These are phyloP conservation scores for Coniochaeta ligniaria DNA, from an alignment of 2,329 filamentous ascomycete genomes.

Conservation along the genomic window DNA sequence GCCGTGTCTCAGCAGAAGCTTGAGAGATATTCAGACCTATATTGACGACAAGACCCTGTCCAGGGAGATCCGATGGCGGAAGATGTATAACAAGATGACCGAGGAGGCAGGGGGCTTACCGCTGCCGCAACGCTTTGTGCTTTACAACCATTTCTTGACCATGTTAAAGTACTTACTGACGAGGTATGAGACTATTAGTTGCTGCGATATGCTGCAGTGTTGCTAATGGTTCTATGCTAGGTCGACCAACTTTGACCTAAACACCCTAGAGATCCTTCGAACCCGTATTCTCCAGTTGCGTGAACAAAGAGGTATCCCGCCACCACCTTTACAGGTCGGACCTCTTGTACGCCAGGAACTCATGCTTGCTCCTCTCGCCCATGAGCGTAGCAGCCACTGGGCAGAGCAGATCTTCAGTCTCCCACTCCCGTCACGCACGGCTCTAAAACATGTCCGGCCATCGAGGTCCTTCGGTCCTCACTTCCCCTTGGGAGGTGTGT, in stretches of 20 bases:
- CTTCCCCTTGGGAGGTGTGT: constrained; percentile 32
- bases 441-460: constrained; percentile 33
- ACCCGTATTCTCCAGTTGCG: constrained; percentile 43
- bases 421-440: constrained; percentile 42
- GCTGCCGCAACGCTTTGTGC: constrained; percentile 44
- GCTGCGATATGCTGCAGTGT: not conserved
- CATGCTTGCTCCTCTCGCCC: constrained; percentile 17
- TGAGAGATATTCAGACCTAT: constrained; percentile 44
- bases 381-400: constrained; percentile 38
- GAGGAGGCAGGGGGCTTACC: constrained; percentile 43
- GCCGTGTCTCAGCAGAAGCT: constrained; percentile 44
- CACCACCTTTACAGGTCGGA: constrained; percentile 26
- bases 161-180: constrained; percentile 42
- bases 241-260: constrained; percentile 48
- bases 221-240: constrained; percentile 16
- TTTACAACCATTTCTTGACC: constrained; percentile 48
- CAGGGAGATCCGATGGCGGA: constrained; percentile 46
- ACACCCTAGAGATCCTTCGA: constrained; percentile 41
- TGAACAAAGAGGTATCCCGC: constrained; percentile 42
- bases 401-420: constrained; percentile 53
- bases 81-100: constrained; percentile 50
- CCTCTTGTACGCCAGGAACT: constrained; percentile 24
- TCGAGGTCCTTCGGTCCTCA: constrained; percentile 40
- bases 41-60: constrained; percentile 42
- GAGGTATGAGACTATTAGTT: constrained; percentile 27